phyloP scores from a whole-genome alignment of 2,329 filamentous ascomycete genomes.

The Ophiostoma sp. region DNA sequence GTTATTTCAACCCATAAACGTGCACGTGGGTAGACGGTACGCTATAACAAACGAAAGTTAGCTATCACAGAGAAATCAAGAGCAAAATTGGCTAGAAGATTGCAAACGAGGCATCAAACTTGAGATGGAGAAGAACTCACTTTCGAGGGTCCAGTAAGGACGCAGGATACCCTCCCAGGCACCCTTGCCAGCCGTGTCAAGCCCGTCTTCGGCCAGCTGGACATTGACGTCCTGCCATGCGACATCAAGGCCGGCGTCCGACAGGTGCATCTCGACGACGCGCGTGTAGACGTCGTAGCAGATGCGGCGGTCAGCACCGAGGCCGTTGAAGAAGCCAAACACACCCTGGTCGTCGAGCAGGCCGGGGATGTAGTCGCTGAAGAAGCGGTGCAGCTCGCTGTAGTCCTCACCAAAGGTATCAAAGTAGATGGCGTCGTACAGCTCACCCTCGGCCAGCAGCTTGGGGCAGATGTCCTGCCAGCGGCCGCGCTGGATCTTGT shows the following conservation, averaged over 20 bases:
- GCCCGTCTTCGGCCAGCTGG: slow-evolving; percentile 58
- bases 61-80: no score
- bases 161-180: slow-evolving; percentile 87
- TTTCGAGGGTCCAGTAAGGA: slow-evolving; percentile 82
- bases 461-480: slow-evolving; percentile 77
- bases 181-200: slow-evolving; percentile 61
- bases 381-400: slow-evolving; percentile 75
- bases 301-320: slow-evolving; percentile 85
- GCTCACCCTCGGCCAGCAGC: slow-evolving; percentile 60
- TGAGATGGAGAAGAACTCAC: slow-evolving; percentile 38
- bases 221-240: slow-evolving; percentile 78
- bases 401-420: slow-evolving; percentile 98
- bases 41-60: slow-evolving; percentile 37
- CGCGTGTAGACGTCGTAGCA: slow-evolving; percentile 96
- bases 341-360: slow-evolving; percentile 66
- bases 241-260: slow-evolving; percentile 82
- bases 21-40: slow-evolving; percentile 70
- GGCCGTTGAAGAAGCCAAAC: slow-evolving; percentile 85
- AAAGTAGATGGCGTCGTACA: slow-evolving; percentile 89
- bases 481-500: slow-evolving; percentile 64
- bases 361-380: slow-evolving; percentile 77
- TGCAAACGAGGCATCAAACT: no score
- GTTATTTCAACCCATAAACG: slow-evolving; percentile 56
- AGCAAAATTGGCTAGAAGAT: no score
- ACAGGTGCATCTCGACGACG: slow-evolving; percentile 84